These are phyloP conservation scores for Metrosideros polymorpha DNA, from an alignment of 441 rosid genomes.

Conservation along the genomic window DNA sequence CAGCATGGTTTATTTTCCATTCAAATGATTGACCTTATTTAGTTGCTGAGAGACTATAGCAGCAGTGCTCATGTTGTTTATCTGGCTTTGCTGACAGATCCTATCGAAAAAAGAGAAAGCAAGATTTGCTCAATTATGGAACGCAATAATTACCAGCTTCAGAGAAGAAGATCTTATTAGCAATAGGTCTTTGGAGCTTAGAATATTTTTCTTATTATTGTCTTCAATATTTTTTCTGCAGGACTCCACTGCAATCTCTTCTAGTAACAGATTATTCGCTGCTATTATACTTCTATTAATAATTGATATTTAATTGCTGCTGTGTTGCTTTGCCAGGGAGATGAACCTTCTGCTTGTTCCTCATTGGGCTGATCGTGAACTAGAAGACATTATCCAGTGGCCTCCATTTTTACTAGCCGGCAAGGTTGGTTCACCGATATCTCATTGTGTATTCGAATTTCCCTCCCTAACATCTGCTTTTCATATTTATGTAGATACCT, in stretches of 20 bases:
- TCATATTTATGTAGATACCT: conserved; percentile 59
- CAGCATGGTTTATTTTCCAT: neutral
- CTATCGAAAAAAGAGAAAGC: conserved; percentile 84
- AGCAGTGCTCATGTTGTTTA: neutral
- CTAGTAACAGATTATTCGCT: neutral
- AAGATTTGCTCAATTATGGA: conserved; percentile 99
- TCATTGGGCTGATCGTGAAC: conserved; percentile 97
- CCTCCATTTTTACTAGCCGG: conserved; percentile 99
- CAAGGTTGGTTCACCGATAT: conserved; percentile 50
- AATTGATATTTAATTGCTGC: neutral
- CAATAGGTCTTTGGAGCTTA: conserved; percentile 37
- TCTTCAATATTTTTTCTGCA: neutral
- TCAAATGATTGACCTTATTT: neutral
- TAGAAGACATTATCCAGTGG: conserved; percentile 78
- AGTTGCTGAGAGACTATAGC: neutral
- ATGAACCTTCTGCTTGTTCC: conserved; percentile 98
- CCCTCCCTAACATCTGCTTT: conserved; percentile 1
- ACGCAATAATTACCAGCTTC: conserved; percentile 88
- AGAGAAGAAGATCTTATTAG: conserved; percentile 97
- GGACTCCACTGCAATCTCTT: neutral
- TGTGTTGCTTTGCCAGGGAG: conserved; percentile 51
- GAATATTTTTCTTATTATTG: neutral
- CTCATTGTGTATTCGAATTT: neutral
- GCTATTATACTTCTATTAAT: neutral
- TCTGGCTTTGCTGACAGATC: conserved; percentile 30